phyloP scores from a whole-genome alignment of 352 stramenopile species.

The Phytophthora ohioensis region DNA sequence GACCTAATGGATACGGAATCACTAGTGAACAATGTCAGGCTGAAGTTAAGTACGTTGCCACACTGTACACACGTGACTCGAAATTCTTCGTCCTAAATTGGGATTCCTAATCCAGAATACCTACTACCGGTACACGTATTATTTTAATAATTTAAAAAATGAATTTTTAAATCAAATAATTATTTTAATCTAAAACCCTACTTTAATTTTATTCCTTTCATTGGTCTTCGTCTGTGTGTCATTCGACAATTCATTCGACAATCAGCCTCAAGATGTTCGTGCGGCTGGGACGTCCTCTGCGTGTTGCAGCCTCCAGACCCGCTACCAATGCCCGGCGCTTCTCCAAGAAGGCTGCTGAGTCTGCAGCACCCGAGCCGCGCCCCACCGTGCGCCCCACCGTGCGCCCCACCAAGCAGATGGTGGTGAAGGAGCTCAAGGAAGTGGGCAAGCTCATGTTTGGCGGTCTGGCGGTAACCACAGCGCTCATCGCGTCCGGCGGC shows the following conservation, averaged over 20 bases:
- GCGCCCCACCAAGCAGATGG: slow-evolving; percentile 52
- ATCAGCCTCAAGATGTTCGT: slow-evolving; percentile 28
- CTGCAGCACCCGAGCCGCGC: slow-evolving; percentile 12
- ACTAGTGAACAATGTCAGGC: no score
- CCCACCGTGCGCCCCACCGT: slow-evolving; percentile 16
- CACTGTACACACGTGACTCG: no score
- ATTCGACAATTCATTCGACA: slow-evolving; percentile 11
- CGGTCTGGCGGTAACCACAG: slow-evolving; percentile 52
- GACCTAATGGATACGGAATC: no score
- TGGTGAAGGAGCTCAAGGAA: slow-evolving; percentile 64
- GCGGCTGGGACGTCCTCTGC: slow-evolving; percentile 28
- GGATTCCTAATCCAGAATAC: no score
- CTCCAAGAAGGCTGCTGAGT: slow-evolving; percentile 26
- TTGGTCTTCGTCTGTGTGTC: neutral
- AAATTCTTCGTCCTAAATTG: no score
- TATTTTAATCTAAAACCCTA: no score
- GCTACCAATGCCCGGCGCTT: slow-evolving; percentile 8
- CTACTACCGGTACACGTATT: no score
- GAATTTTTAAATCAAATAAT: neutral
- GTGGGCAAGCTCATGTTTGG: slow-evolving; percentile 72
- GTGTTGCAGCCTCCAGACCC: slow-evolving; percentile 1
- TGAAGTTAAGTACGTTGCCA: no score
- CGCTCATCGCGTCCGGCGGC: slow-evolving; percentile 56
- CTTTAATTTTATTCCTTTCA: neutral
- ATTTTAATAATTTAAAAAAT: no score